Evolutionary conservation across 768 basidiomycete species (phyloP).

Genomic region (Agrocybe chaxingu): DNA sequence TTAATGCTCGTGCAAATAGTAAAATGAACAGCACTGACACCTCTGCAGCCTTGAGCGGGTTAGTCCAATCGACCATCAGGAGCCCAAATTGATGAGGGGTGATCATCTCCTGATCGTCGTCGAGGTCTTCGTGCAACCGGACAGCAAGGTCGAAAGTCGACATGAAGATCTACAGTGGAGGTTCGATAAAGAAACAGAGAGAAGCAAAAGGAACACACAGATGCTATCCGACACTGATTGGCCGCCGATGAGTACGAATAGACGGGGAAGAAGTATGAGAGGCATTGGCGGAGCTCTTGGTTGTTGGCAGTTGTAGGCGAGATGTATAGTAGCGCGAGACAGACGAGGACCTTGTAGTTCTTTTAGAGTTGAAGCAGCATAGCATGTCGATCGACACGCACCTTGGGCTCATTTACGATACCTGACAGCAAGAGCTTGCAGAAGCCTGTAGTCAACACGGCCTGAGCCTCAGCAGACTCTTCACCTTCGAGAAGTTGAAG

Average conservation of each 20-base stretch:
- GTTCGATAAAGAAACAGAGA: neutral
- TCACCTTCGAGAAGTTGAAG: conserved; percentile 55
- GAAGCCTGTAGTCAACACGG: conserved; percentile 77
- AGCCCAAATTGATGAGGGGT: conserved; percentile 67
- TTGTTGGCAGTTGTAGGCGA: conserved; percentile 84
- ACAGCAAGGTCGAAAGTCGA: conserved; percentile 61
- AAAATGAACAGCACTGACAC: conserved; percentile 22
- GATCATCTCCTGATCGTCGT: conserved; percentile 74
- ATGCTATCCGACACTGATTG: conserved; percentile 71
- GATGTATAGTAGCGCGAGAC: conserved; percentile 62
- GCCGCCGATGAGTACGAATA: conserved; percentile 82
- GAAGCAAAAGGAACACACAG: conserved; percentile 25
- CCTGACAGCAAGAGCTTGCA: conserved; percentile 88
- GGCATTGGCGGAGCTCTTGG: conserved; percentile 83
- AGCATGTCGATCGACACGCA: conserved; percentile 24
- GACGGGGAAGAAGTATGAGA: conserved; percentile 94
- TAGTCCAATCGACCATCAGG: conserved; percentile 88
- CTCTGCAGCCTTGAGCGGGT: conserved; percentile 68
- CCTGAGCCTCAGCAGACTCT: conserved; percentile 72
- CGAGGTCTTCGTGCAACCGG: conserved; percentile 56
- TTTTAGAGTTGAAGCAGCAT: neutral
- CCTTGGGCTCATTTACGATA: conserved; percentile 75
- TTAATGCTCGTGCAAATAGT: neutral
- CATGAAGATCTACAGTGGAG: conserved; percentile 60
- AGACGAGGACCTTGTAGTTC: conserved; percentile 31